A percentile compares a stretch with the other conserved stretches of the same genome.
Evolutionary conservation across 169 alveolate species (phyloP).

Genomic region (Plasmodium vinckei): DNA sequence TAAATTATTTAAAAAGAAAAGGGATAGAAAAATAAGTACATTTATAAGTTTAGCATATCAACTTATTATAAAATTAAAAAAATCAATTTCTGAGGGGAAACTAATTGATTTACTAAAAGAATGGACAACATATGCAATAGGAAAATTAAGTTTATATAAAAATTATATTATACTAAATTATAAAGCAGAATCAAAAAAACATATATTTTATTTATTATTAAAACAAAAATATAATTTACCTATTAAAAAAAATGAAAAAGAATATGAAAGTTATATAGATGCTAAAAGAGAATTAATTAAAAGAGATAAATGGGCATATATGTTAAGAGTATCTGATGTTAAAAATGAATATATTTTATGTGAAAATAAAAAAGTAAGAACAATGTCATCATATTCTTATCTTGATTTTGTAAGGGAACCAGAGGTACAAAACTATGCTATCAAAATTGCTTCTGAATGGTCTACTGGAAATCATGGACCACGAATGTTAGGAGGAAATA

Average conservation of each 20-base stretch:
- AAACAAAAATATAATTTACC: constrained; percentile 78
- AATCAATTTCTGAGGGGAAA: constrained; percentile 18
- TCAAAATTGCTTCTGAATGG: constrained; percentile 81
- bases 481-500: constrained; percentile 86
- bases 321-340: constrained; percentile 80
- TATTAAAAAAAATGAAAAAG: constrained; percentile 80
- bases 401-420: constrained; percentile 83
- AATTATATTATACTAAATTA: constrained; percentile 40
- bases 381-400: constrained; percentile 84
- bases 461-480: constrained; percentile 88
- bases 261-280: constrained; percentile 81
- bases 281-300: constrained; percentile 76
- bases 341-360: constrained; percentile 77
- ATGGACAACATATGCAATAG: constrained; percentile 2
- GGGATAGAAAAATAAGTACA: constrained; percentile 23
- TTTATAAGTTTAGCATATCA: constrained; percentile 31
- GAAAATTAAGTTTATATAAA: constrained; percentile 36
- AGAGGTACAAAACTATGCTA: constrained; percentile 83
- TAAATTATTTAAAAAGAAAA: constrained; percentile 29
- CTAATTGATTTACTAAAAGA: constrained; percentile 21
- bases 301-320: constrained; percentile 82
- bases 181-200: constrained; percentile 79
- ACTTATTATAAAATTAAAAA: constrained; percentile 16
- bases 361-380: constrained; percentile 78
- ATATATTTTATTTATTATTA: constrained; percentile 77